These are phyloP conservation scores for Saraca asoca DNA, from an alignment of 331 rosid genomes.

Conservation along the genomic window DNA sequence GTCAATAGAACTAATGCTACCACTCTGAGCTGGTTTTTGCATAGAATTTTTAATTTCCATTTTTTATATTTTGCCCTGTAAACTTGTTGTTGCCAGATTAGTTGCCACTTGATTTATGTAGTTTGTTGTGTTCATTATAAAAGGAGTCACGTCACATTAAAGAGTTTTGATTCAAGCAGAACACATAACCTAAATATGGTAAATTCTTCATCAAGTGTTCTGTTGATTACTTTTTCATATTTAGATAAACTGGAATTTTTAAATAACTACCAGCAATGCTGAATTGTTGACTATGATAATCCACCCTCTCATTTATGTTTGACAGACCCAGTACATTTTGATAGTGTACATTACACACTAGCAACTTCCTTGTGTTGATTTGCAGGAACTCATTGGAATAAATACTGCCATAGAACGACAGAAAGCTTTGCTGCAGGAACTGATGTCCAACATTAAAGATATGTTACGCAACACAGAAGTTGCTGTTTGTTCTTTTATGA, in stretches of 20 bases:
- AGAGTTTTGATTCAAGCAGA: constrained; percentile 6
- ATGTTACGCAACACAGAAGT: constrained; percentile 89
- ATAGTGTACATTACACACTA: constrained; percentile 3
- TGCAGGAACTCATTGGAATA: constrained; percentile 92
- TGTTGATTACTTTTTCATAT: constrained; percentile 22
- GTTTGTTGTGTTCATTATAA: constrained; percentile 7
- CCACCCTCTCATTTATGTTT: not conserved
- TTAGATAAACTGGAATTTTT: constrained; percentile 14
- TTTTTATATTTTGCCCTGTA: not conserved
- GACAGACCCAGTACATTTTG: too few relatives aligned
- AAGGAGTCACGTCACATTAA: too few relatives aligned
- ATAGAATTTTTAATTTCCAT: not conserved
- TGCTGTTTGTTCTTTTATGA: constrained; percentile 93
- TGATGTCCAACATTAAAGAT: constrained; percentile 74
- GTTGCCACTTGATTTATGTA: constrained; percentile 13
- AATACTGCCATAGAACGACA: constrained; percentile 83
- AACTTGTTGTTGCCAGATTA: constrained; percentile 17
- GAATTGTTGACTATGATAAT: constrained; percentile 3
- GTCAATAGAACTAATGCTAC: not conserved
- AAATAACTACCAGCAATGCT: not conserved
- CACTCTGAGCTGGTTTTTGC: not conserved
- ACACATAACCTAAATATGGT: constrained; percentile 3
- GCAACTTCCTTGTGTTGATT: constrained; percentile 31
- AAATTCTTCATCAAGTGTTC: constrained; percentile 6
- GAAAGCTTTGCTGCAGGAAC: constrained; percentile 66